phyloP scores from a whole-genome alignment of 1,284 basidiomycete species.

The Caloboletus firmus region DNA sequence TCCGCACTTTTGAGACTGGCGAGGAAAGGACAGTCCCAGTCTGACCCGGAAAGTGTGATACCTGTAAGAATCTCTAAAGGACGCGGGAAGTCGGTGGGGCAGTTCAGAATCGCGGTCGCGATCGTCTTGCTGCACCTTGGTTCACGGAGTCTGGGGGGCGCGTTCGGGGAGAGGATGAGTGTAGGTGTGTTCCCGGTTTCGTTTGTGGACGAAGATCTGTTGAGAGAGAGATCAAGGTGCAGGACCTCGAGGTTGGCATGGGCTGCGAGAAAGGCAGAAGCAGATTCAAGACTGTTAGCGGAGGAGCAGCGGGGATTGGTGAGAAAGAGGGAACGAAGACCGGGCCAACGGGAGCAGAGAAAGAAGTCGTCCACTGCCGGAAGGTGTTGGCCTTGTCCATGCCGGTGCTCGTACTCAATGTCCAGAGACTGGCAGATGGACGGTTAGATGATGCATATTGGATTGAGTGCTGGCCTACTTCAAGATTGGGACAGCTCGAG shows the following conservation, averaged over 20 bases:
- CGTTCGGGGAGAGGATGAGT: slow-evolving; percentile 41
- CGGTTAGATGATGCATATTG: not conserved
- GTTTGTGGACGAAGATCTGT: slow-evolving; percentile 10
- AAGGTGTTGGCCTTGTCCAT: slow-evolving; percentile 35
- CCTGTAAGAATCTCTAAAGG: slow-evolving; percentile 58
- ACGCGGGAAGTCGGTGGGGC: slow-evolving; percentile 41
- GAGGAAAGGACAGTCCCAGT: slow-evolving; percentile 44
- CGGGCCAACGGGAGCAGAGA: slow-evolving; percentile 52
- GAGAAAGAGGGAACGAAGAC: slow-evolving; percentile 54
- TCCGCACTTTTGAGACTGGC: slow-evolving; percentile 39
- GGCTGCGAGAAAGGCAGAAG: slow-evolving; percentile 49
- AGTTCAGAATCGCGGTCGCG: slow-evolving; percentile 47
- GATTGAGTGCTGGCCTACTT: slow-evolving; percentile 36
- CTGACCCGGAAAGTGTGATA: slow-evolving; percentile 46
- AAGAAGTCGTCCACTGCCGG: slow-evolving; percentile 56
- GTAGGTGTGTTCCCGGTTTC: slow-evolving; percentile 12
- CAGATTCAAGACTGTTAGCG: slow-evolving; percentile 41
- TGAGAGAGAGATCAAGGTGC: slow-evolving; percentile 47
- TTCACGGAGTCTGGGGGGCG: slow-evolving; percentile 55
- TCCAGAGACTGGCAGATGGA: slow-evolving; percentile 37
- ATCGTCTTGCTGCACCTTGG: slow-evolving; percentile 48
- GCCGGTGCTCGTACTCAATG: slow-evolving; percentile 46
- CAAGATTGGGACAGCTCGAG: slow-evolving; percentile 54
- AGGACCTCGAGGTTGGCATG: slow-evolving; percentile 55
- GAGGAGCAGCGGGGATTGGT: slow-evolving; percentile 52